Evolutionary conservation across 768 basidiomycete genomes (phyloP), one percentile per base, ranked within the genome.

Genomic region (Macrolepiota dolichaula): DNA sequence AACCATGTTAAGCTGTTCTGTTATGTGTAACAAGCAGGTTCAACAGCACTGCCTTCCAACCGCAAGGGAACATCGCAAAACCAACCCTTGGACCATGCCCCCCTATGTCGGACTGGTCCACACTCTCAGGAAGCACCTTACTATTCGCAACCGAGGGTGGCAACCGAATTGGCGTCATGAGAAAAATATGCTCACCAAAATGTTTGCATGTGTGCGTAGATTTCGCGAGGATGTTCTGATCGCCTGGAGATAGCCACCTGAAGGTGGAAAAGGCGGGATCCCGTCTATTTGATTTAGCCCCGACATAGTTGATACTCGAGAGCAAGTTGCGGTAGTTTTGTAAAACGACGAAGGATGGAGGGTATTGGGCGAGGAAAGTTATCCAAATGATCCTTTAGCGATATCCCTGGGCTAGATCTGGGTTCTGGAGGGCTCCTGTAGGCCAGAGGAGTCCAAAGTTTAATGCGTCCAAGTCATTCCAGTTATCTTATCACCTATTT

Each of bases 201-300:
- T 81, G 37, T 79, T 72, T 61, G 81, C 75, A 4, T 73, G 71
- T 62, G 76, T 66, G 24, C 86, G 77, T 55, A 86, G 69, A 24
- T 76, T 71, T 55, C 72, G 73, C 19, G 84, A 81, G 3, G 88
- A 85, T 51, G 79, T 69, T 51, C 82, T 80, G 38, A 91, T 80
- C 13, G 82, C 77, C 38, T 77, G 65, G 17, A 88, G 63, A 67
- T 78, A 88, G 37, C 69, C 63, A 22, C 81, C 77, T 55, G 81
- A 74, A 49, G 79, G 71, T 61, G 86, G 83, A 56, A 84, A 72
- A 13, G 72, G 66, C 57, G 70, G 64, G 57, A 69, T 63, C 10
- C 12, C 19, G 19, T 15, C 15, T 44, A 19, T 44, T 19, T 44
- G n/a, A 7, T 15, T 19, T 19, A 7, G 19, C 19, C 7, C 19